Percentiles rank a stretch among this genome's conserved stretches.
These are phyloP conservation scores for Helminthosporium solani DNA, from an alignment of 2,329 filamentous ascomycete species.

Conservation along the genomic window DNA sequence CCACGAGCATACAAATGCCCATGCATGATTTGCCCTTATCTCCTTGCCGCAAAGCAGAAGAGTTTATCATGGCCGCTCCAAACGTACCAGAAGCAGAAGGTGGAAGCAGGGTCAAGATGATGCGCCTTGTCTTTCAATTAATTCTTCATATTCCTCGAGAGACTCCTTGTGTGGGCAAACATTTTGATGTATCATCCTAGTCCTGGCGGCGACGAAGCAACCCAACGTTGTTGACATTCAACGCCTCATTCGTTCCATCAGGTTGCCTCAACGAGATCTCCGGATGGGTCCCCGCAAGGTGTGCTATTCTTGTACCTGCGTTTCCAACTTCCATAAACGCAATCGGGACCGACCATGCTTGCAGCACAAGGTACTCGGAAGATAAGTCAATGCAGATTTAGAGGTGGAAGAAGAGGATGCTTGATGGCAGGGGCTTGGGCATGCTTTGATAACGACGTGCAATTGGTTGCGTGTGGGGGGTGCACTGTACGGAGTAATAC, in stretches of 20 bases:
- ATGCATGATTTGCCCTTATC: background rate
- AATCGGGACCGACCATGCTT: conserved; percentile 30
- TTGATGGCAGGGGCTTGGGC: conserved; percentile 1
- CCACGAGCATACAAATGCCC: conserved; percentile 18
- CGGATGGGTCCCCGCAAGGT: no score
- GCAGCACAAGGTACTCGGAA: conserved; percentile 18
- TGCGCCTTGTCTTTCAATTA: background rate
- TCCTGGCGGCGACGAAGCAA: no score
- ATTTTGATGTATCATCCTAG: no score
- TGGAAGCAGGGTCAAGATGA: conserved; percentile 1
- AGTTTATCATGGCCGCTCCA: background rate
- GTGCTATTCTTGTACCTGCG: no score
- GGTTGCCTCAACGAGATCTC: no score
- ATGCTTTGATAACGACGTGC: conserved; percentile 31
- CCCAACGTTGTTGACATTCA: no score
- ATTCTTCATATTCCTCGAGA: conserved; percentile 4
- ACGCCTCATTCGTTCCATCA: no score
- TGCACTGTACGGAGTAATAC: no score
- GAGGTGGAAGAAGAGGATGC: conserved; percentile 1
- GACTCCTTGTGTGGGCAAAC: no score
- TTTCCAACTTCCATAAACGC: conserved; percentile 28
- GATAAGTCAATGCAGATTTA: conserved; percentile 17
- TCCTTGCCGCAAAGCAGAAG: background rate
- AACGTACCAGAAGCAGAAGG: conserved; percentile 1
- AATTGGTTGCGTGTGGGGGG: conserved; percentile 25